Evolutionary conservation across 192 early-diverging fungal species (phyloP), one percentile per base, ranked within the genome.

Genomic region (Entomortierella parvispora): DNA sequence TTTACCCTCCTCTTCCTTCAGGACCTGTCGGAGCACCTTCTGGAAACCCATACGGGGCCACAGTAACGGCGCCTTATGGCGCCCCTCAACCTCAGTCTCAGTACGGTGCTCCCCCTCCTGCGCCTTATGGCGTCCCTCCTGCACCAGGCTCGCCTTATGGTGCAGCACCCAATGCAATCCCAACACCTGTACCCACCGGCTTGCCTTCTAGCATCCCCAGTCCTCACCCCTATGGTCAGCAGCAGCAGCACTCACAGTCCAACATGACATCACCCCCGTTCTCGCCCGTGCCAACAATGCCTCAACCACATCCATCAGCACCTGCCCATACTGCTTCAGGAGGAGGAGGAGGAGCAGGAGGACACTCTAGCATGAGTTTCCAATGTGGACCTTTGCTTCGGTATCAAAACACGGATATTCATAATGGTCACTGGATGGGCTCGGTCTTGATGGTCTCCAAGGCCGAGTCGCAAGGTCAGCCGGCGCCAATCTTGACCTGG

Each of bases 371-470:
- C 8, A 42, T 51, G 12, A 57, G 32, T 29, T 67, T 76, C 58
- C 28, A 57, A 26, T 83, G 82, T 23, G 84, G 84, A 23, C 84
- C 84, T 2, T 32, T 85, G 23, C 50, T 85, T 17, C 80, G 84
- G 2, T 85, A 85, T 48, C 75, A 79, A 37, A 70, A 80, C 53
- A 65, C 82, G 18, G 78, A 85, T 56, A 61, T 83, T 29, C 63
- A 53, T 34, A 32, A 65, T 6, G 68, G 80, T 40, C 28, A 56
- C 15, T 85, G 82, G 80, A 62, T 68, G 12, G 84, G 84, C n/a
- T 85, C 84, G 2, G 79, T 75, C 18, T 32, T 85, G 40, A 49
- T 85, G 55, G 84, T 85, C 4, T 69, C 82, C 1, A 83, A 65
- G 52, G 50, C 71, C 18, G 71, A 81, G n/a, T 37, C 68, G 3